These are phyloP conservation scores for Rhynchospora breviuscula DNA, from an alignment of 176 grass and related monocot genomes.

Conservation along the genomic window DNA sequence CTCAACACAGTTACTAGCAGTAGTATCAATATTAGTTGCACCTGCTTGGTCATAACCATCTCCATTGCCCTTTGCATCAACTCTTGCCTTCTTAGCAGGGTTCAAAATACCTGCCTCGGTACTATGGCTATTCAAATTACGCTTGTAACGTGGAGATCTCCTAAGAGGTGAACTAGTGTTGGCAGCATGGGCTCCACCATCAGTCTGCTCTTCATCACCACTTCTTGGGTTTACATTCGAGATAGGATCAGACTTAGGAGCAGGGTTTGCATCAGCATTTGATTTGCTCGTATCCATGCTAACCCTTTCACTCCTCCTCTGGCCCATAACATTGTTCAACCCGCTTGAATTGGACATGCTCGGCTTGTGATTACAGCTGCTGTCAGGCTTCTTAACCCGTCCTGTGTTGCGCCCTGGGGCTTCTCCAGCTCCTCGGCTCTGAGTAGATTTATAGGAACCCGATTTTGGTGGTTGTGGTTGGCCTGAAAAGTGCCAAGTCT, in stretches of 20 bases:
- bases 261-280: constrained; percentile 1
- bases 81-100: constrained; percentile 24
- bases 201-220: not conserved
- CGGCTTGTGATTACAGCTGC: constrained; percentile 19
- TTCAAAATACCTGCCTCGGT: not conserved
- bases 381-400: constrained; percentile 20
- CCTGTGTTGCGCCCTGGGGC: constrained; percentile 23
- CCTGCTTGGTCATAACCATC: not conserved
- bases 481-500: constrained; percentile 28
- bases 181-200: not conserved
- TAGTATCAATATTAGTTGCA: not conserved
- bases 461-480: constrained; percentile 14
- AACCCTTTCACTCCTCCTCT: not conserved
- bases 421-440: constrained; percentile 29
- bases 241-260: not conserved
- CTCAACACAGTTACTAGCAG: constrained; percentile 16
- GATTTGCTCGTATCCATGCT: constrained; percentile 6
- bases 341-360: constrained; percentile 4
- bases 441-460: not conserved
- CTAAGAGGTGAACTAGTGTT: not conserved
- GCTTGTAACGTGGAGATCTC: constrained; percentile 20
- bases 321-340: constrained; percentile 6
- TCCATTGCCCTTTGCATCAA: constrained; percentile 13
- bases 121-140: not conserved
- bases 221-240: not conserved